Percentiles rank a stretch among this genome's conserved stretches.
Conservation (phyloP, 1,284 basidiomycete species). For the Peniophora sp. region DNA sequence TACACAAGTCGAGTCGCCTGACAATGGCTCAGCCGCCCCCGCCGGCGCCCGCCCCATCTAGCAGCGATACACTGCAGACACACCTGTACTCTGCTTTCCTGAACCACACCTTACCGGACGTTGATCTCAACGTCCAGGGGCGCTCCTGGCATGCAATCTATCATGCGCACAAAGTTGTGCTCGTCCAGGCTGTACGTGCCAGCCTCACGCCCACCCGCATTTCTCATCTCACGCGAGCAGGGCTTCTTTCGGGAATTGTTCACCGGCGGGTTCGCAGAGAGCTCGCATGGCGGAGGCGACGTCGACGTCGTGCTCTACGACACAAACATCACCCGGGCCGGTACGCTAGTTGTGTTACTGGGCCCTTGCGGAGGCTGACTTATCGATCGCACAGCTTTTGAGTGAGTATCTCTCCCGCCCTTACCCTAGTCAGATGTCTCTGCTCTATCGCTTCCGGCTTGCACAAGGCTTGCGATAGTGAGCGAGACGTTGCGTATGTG, state of each 20-base stretch:
- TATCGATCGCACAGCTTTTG: slow-evolving; percentile 42
- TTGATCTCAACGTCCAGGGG: slow-evolving; percentile 61
- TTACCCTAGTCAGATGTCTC: background rate
- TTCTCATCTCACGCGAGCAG: slow-evolving; percentile 24
- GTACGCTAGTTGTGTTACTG: slow-evolving; percentile 30
- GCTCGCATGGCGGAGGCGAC: slow-evolving; percentile 24
- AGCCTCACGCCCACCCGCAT: slow-evolving; percentile 2
- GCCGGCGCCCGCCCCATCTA: background rate
- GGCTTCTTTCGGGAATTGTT: slow-evolving; percentile 84
- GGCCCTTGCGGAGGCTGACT: slow-evolving; percentile 6
- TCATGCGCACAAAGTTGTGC: slow-evolving; percentile 72
- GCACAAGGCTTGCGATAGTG: no score
- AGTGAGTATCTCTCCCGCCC: slow-evolving; percentile 31
- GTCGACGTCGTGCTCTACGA: slow-evolving; percentile 77
- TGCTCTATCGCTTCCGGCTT: no score
- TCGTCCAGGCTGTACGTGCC: slow-evolving; percentile 73
- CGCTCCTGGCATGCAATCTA: slow-evolving; percentile 70
- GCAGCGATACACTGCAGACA: slow-evolving; percentile 34
- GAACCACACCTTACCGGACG: slow-evolving; percentile 66
- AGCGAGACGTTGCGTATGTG: no score
- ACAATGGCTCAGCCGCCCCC: background rate
- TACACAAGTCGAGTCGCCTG: slow-evolving; percentile 6
- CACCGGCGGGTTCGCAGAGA: slow-evolving; percentile 68
- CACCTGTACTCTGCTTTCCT: slow-evolving; percentile 76
- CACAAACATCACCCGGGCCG: slow-evolving; percentile 77